Evolutionary conservation across 805 yeast genomes (phyloP).

Genomic region (Hanseniaspora jakobsenii): DNA sequence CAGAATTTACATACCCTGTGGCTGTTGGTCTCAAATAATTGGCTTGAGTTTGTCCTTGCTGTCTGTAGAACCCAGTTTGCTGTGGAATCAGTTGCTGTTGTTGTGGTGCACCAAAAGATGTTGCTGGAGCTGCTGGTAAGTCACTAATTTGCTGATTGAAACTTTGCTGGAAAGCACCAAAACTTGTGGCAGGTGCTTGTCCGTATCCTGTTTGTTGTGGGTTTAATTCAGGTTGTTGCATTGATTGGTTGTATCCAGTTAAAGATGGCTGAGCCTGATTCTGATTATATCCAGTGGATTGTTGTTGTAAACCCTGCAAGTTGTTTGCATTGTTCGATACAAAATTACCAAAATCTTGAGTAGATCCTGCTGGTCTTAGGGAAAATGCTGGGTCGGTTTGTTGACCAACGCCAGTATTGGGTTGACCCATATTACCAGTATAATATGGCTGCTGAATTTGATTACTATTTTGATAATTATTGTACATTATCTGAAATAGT

Average conservation of each 20-base stretch:
- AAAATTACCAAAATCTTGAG: constrained; percentile 18
- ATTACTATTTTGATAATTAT: neutral
- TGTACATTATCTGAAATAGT: constrained; percentile 1
- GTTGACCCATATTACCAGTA: constrained; percentile 6
- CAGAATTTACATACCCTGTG: constrained; percentile 36
- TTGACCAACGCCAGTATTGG: constrained; percentile 1
- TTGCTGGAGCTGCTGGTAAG: constrained; percentile 23
- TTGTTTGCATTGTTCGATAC: constrained; percentile 16
- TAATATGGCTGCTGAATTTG: constrained; percentile 1
- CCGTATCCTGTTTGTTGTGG: constrained; percentile 27
- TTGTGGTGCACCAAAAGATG: constrained; percentile 23
- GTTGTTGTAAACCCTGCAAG: neutral
- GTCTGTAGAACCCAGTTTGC: constrained; percentile 37
- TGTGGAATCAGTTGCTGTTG: constrained; percentile 26
- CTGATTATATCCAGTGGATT: constrained; percentile 10
- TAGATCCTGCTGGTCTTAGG: constrained; percentile 15
- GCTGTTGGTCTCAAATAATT: constrained; percentile 33
- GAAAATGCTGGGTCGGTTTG: constrained; percentile 16
- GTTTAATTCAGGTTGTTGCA: constrained; percentile 22
- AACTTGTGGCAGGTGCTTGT: constrained; percentile 18
- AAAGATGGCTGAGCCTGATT: too few species aligned
- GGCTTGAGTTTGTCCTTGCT: constrained; percentile 20
- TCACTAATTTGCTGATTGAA: constrained; percentile 23
- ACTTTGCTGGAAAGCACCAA: constrained; percentile 7
- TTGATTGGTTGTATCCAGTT: constrained; percentile 19